Percentiles rank a stretch among this genome's conserved stretches.
Evolutionary conservation across 441 rosid species (phyloP).

Genomic region (Sinapis alba): DNA sequence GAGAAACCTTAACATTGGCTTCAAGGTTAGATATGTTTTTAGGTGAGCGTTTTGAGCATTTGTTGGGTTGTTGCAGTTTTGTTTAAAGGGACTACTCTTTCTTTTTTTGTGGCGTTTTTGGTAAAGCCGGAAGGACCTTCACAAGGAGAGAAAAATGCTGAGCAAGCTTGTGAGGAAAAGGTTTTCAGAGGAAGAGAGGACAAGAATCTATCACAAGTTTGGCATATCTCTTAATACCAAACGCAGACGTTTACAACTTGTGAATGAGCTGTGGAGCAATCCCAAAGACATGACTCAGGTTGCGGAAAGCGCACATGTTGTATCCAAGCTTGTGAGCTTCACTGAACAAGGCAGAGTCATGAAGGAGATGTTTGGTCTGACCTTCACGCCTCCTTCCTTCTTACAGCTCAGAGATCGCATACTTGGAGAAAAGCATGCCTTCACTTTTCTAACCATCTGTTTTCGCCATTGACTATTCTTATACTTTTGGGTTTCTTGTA

Average conservation of each 20-base stretch:
- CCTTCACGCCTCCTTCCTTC: conserved; percentile 57
- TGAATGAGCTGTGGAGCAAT: conserved; percentile 61
- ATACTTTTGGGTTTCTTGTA: conserved; percentile 21
- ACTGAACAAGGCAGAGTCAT: conserved; percentile 68
- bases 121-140: conserved; percentile 62
- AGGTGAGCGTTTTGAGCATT: not conserved
- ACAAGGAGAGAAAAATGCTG: conserved; percentile 62
- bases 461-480: not conserved
- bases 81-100: not conserved
- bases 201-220: conserved; percentile 63
- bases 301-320: conserved; percentile 64
- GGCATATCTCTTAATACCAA: conserved; percentile 64
- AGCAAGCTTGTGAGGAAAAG: conserved; percentile 75
- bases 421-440: conserved; percentile 53
- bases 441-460: conserved; percentile 46
- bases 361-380: conserved; percentile 81
- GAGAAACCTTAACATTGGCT: conserved; percentile 49
- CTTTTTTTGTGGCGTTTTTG: not conserved
- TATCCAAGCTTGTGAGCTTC: conserved; percentile 73
- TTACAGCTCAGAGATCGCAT: conserved; percentile 49
- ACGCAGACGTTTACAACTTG: conserved; percentile 68
- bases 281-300: conserved; percentile 53
- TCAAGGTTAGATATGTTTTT: conserved; percentile 56
- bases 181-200: conserved; percentile 62
- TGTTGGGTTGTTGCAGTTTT: not conserved